A percentile compares a stretch with the other conserved stretches of the same genome.
phyloP scores from a whole-genome alignment of 768 basidiomycete species.

The Inosperma sp. region DNA sequence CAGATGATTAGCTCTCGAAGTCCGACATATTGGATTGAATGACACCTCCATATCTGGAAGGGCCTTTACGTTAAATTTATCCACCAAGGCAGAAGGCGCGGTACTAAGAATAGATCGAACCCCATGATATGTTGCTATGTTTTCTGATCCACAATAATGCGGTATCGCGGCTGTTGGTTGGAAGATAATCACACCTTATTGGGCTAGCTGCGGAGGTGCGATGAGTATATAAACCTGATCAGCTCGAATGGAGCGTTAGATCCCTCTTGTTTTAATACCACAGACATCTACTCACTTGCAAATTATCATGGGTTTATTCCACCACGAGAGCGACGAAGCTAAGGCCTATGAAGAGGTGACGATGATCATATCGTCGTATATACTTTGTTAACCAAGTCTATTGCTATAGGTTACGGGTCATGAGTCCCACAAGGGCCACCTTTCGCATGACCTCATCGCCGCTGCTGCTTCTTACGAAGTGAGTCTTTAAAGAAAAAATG shows the following conservation, averaged over 20 bases:
- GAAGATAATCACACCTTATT: background rate
- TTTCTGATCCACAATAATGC: background rate
- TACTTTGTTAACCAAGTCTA: background rate
- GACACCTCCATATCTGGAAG: no score
- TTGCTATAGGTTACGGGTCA: conserved; percentile 38
- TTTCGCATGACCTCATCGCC: conserved; percentile 65
- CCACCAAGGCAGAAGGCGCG: no score
- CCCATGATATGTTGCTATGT: no score
- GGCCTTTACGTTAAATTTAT: no score
- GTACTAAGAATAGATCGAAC: background rate
- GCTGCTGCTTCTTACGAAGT: conserved; percentile 66
- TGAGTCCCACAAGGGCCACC: conserved; percentile 49
- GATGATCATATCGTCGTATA: no score
- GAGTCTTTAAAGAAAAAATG: background rate
- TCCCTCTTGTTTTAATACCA: background rate
- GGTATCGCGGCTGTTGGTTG: background rate
- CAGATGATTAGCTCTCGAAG: no score
- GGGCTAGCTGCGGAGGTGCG: background rate
- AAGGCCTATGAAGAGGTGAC: conserved; percentile 40
- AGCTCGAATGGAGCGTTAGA: background rate
- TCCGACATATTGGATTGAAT: no score
- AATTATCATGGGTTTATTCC: conserved; percentile 42
- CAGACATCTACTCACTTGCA: background rate
- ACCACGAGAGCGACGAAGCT: conserved; percentile 37
- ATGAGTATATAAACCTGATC: background rate